These are phyloP conservation scores for Sarocladiaceae sp. DNA, from an alignment of 2,329 filamentous ascomycete genomes.

Conservation along the genomic window DNA sequence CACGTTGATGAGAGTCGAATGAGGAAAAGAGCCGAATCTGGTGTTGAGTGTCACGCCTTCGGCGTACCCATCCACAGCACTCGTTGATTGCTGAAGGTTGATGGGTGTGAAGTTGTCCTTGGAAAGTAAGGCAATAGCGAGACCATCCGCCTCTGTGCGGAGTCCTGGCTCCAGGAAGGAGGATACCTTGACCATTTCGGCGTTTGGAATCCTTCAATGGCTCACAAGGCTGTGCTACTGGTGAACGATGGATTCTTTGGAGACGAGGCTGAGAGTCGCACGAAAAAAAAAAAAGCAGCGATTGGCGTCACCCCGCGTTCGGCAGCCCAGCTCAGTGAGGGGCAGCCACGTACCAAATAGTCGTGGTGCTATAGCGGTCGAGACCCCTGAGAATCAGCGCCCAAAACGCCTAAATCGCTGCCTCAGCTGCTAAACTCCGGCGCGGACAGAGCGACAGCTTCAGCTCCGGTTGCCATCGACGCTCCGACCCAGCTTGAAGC, in stretches of 20 bases:
- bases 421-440: too few relatives aligned
- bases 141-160: slow-evolving; percentile 53
- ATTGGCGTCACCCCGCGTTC: slow-evolving; percentile 6
- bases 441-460: too few relatives aligned
- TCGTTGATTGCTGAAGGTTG: slow-evolving; percentile 55
- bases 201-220: too few relatives aligned
- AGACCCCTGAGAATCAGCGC: slow-evolving; percentile 1
- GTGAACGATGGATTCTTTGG: background rate
- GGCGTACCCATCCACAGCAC: slow-evolving; percentile 62
- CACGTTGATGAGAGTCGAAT: slow-evolving; percentile 67
- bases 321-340: slow-evolving; percentile 1
- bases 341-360: slow-evolving; percentile 1
- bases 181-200: slow-evolving; percentile 38
- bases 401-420: background rate
- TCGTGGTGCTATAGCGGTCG: too few relatives aligned
- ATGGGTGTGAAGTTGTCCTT: slow-evolving; percentile 79
- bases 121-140: slow-evolving; percentile 83
- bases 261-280: slow-evolving; percentile 2
- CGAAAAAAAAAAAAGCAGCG: background rate
- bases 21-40: slow-evolving; percentile 84
- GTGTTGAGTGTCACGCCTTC: slow-evolving; percentile 83
- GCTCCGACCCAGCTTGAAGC: too few relatives aligned
- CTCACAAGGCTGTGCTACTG: background rate
- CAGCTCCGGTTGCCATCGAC: too few relatives aligned
- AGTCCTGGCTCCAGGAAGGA: slow-evolving; percentile 72